Evolutionary conservation across 164 flowering plant species (phyloP), one percentile per base, ranked within the genome.

Genomic region (Nymphaea colorata): DNA sequence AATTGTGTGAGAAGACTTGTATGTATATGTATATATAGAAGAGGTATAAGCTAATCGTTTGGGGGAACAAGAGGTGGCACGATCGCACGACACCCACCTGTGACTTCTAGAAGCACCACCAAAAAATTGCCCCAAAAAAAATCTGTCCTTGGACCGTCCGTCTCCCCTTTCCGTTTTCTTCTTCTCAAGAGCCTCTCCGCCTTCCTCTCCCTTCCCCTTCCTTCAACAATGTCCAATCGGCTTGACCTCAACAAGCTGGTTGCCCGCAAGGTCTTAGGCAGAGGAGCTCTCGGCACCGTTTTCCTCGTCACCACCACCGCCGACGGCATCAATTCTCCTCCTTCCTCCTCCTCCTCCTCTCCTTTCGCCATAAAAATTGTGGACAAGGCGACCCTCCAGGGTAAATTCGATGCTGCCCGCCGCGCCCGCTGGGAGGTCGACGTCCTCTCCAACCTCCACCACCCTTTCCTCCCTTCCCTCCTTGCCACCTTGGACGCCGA

Each of bases 251-350:
- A 80, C 70, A 77, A 79, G 74, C 82, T 93, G 18, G 72, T 53
- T 36, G 86, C 84, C 55, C 67, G 82, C 61, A 85, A 79, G 69
- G 81, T 89, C 42, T 80, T 94, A 8, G 98, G 98, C 61, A 82
- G 79, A 72, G 98, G 98, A 5, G 98, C 98, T 45, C 85, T 82
- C 87, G 98, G 98, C 8, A 91, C 96, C 2, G 98, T 94, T 15
- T 86, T 94, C 76, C 79, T 94, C 41, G 96, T 84, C 57, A 8
- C 79, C 65, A 76, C 86, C 76, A 67, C 3, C 0, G 7, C 12
- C 64, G 7, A 17, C 68, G 8, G 43, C 65, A 44, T 36, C 64
- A 62, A 62, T 25, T 25, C 57, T 3, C 14, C 57, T 51, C 14
- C 57, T 4, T 51, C 10, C 6, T 0, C 77, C 11, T 86, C 82